These are phyloP conservation scores for Penicillium paradoxum DNA, from an alignment of 495 filamentous ascomycete species.

Conservation along the genomic window DNA sequence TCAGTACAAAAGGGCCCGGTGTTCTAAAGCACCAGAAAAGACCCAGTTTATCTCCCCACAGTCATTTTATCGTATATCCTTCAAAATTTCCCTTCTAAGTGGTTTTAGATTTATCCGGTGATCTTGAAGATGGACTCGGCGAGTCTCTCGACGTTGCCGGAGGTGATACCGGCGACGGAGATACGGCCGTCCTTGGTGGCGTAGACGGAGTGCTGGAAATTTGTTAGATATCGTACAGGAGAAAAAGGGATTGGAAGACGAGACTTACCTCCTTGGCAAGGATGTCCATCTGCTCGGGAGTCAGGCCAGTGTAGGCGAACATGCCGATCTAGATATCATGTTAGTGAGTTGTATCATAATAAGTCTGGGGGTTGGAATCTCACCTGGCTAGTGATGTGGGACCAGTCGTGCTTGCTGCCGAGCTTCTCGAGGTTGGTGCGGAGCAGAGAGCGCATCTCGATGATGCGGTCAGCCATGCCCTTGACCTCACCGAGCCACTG, in stretches of 20 bases:
- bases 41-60: constrained; percentile 12
- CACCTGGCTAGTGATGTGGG: constrained; percentile 90
- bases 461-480: constrained; percentile 98
- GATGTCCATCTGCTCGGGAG: constrained; percentile 84
- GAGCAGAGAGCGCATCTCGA: constrained; percentile 89
- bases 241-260: background rate
- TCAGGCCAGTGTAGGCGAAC: constrained; percentile 97
- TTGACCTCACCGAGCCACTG: constrained; percentile 98
- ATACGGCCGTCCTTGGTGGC: constrained; percentile 97
- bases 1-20: constrained; percentile 24
- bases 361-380: background rate
- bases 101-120: constrained; percentile 50
- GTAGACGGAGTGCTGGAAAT: constrained; percentile 77
- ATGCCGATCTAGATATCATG: constrained; percentile 69
- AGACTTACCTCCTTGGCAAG: constrained; percentile 76
- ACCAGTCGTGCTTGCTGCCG: constrained; percentile 95
- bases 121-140: constrained; percentile 95
- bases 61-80: constrained; percentile 12
- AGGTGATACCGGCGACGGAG: constrained; percentile 94
- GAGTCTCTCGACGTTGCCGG: constrained; percentile 85
- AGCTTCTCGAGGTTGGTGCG: constrained; percentile 91
- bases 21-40: constrained; percentile 3
- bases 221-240: constrained; percentile 21
- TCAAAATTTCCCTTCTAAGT: background rate
- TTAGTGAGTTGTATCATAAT: background rate